Evolutionary conservation across 169 alveolate species (phyloP).

Genomic region (Cryptosporidium ubiquitum): DNA sequence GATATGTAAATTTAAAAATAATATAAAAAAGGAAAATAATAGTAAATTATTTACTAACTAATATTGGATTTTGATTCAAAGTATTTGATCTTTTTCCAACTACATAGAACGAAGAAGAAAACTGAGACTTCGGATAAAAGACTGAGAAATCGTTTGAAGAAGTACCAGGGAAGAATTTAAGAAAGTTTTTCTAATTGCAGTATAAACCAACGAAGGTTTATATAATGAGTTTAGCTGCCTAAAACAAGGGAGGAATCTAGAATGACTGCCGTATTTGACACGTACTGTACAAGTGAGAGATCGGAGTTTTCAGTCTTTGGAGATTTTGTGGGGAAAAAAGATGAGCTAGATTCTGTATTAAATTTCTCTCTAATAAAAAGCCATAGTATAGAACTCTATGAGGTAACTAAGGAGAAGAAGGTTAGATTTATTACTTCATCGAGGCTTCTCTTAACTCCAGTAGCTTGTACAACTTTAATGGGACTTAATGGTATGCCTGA

Average conservation of each 20-base stretch:
- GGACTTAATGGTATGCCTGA: constrained; percentile 28
- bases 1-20: background rate
- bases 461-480: constrained; percentile 28
- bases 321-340: constrained; percentile 32
- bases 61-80: background rate
- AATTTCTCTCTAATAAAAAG: constrained; percentile 24
- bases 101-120: background rate
- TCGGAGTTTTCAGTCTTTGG: constrained; percentile 64
- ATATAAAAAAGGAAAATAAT: background rate
- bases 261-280: constrained; percentile 59
- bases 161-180: background rate
- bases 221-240: background rate
- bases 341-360: background rate
- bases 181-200: background rate
- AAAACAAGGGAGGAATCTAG: background rate
- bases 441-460: constrained; percentile 43
- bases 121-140: background rate
- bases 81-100: background rate
- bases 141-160: background rate
- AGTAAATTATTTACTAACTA: no score
- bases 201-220: background rate
- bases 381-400: constrained; percentile 21
- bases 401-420: constrained; percentile 2
- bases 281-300: constrained; percentile 59
- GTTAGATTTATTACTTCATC: constrained; percentile 21